phyloP scores from a whole-genome alignment of 139 green algal species.

The Ettlia oleoabundans region DNA sequence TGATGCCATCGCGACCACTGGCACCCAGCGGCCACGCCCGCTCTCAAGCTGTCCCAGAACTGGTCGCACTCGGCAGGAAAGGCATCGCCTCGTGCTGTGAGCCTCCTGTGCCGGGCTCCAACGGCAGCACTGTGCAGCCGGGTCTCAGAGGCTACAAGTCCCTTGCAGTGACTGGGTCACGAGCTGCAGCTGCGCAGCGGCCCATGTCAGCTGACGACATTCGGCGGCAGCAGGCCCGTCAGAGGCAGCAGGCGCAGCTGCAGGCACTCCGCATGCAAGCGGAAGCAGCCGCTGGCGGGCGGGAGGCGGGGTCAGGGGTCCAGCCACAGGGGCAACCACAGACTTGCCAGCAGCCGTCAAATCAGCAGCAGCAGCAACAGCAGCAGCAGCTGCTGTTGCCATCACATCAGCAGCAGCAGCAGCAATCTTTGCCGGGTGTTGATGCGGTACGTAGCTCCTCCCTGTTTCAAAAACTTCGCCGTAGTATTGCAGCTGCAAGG shows the following conservation, averaged over 20 bases:
- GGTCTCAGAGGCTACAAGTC: neutral
- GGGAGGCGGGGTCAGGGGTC: neutral
- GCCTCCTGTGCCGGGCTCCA: no score
- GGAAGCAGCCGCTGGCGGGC: neutral
- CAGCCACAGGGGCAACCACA: no score
- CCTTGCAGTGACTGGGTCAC: neutral
- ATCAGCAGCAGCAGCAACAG: neutral
- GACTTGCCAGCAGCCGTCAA: conserved; percentile 1
- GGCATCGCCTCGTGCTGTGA: no score
- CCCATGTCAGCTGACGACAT: neutral
- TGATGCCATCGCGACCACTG: no score
- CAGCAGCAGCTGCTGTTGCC: conserved; percentile 1
- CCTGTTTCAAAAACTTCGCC: no score
- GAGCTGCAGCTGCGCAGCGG: neutral
- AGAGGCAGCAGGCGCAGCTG: neutral
- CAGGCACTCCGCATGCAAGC: neutral
- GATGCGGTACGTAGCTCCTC: no score
- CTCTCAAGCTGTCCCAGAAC: no score
- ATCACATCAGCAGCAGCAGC: neutral
- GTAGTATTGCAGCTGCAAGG: no score
- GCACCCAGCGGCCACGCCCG: no score
- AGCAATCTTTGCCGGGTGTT: no score
- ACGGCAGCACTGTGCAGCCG: neutral
- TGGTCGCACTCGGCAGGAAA: no score
- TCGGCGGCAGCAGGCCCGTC: neutral